These are phyloP conservation scores for Pouteria glomerata DNA, from an alignment of 148 eudicot species.

Conservation along the genomic window DNA sequence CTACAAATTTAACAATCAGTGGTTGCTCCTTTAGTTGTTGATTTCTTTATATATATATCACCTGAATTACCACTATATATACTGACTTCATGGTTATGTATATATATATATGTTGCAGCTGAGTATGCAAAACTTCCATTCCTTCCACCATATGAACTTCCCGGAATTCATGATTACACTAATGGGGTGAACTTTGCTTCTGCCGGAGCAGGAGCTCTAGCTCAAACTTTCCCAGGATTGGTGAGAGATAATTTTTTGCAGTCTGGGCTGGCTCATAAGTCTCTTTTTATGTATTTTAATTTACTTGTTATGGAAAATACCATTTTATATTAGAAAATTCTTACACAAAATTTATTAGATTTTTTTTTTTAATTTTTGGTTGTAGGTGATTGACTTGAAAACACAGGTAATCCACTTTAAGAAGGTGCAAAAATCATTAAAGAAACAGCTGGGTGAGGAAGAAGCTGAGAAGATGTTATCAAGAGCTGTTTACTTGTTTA, in stretches of 20 bases:
- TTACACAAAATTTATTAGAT: too few species aligned
- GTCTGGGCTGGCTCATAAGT: too few species aligned
- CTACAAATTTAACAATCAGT: too few species aligned
- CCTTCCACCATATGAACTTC: constrained; percentile 31
- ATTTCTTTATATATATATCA: too few species aligned
- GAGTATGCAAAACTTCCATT: constrained; percentile 40
- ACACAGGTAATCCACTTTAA: constrained; percentile 38
- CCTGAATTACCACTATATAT: too few species aligned
- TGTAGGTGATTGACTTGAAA: constrained; percentile 37
- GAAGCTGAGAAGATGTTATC: constrained; percentile 24
- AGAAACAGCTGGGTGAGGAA: constrained; percentile 24
- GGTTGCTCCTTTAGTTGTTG: too few species aligned
- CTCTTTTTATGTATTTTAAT: too few species aligned
- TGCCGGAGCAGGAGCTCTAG: constrained; percentile 52
- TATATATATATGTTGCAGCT: constrained; percentile 33
- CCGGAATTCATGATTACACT: constrained; percentile 20
- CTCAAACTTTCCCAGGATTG: constrained; percentile 32
- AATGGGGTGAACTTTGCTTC: constrained; percentile 52
- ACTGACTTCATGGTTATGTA: too few species aligned
- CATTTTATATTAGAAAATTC: too few species aligned
- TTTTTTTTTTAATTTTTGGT: too few species aligned
- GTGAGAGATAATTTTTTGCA: too few species aligned
- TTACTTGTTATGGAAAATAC: too few species aligned
- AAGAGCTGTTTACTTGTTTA: not conserved
- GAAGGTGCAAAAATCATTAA: constrained; percentile 24